Evolutionary conservation across 164 flowering plant species (phyloP).

Genomic region (Paratinospora sagittata): DNA sequence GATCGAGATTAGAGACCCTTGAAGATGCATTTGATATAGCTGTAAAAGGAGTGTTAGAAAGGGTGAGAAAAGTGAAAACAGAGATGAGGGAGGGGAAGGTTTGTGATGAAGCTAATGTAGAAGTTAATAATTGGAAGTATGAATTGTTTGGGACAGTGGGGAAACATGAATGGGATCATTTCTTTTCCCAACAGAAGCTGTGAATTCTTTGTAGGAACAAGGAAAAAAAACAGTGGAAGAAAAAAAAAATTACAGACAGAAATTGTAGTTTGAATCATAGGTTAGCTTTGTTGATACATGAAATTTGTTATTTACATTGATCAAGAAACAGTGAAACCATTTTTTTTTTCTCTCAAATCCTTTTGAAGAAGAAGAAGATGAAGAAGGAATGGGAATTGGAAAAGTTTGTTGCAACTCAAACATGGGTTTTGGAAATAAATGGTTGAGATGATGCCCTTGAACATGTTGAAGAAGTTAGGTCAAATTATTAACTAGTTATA

Average conservation of each 20-base stretch:
- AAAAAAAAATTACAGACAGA: background rate
- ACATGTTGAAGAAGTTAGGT: too few species aligned
- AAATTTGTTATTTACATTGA: background rate
- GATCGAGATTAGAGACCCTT: conserved; percentile 33
- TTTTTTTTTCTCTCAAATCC: background rate
- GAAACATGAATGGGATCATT: conserved; percentile 63
- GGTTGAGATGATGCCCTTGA: too few species aligned
- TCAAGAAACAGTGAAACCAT: background rate
- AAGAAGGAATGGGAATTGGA: too few species aligned
- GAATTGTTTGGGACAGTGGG: conserved; percentile 33
- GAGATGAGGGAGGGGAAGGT: conserved; percentile 24
- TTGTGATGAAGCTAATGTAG: conserved; percentile 22
- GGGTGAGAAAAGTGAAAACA: conserved; percentile 35
- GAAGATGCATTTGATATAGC: conserved; percentile 75
- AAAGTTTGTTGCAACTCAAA: too few species aligned
- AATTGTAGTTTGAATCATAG: background rate
- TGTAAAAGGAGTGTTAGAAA: conserved; percentile 47
- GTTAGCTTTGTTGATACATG: background rate
- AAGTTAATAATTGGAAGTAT: conserved; percentile 54
- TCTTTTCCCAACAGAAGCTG: conserved; percentile 24
- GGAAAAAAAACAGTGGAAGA: background rate
- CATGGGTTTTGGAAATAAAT: too few species aligned
- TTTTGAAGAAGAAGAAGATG: too few species aligned
- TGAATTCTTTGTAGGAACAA: background rate
- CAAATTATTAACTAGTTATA: too few species aligned